Percentiles rank a stretch among this genome's conserved stretches.
phyloP scores from a whole-genome alignment of 306 rosid genomes.

The Quercus gilva region DNA sequence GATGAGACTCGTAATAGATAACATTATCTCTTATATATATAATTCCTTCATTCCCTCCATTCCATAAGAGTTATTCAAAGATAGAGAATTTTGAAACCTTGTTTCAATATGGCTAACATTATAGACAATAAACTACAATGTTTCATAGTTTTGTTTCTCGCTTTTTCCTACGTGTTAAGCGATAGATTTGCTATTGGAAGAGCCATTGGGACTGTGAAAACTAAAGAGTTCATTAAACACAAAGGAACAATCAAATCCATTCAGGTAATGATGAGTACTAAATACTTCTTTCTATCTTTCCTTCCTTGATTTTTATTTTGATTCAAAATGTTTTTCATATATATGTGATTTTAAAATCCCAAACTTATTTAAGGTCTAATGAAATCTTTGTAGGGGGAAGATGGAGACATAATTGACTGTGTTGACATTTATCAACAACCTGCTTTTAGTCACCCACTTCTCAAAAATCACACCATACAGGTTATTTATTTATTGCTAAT shows the following conservation, averaged over 20 bases:
- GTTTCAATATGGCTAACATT: not conserved
- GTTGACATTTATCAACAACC: slow-evolving; percentile 25
- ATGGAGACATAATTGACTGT: slow-evolving; percentile 27
- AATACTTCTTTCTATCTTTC: not conserved
- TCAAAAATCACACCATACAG: slow-evolving; percentile 25
- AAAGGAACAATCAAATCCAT: not conserved
- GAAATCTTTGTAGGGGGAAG: slow-evolving; percentile 9
- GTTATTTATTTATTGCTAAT: not conserved
- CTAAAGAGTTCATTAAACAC: not conserved
- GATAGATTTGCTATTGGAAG: not conserved
- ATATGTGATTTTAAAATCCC: too few relatives aligned
- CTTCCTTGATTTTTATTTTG: not conserved
- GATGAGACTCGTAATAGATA: too few relatives aligned
- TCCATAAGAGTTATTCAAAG: not conserved
- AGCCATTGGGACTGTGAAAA: not conserved
- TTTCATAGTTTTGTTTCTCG: not conserved
- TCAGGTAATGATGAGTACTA: not conserved
- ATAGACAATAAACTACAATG: not conserved
- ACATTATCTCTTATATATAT: too few relatives aligned
- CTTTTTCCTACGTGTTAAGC: not conserved
- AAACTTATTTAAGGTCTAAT: too few relatives aligned
- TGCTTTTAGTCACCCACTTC: slow-evolving; percentile 29
- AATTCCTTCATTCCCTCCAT: too few relatives aligned
- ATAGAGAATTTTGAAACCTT: not conserved
- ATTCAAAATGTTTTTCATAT: too few relatives aligned